A percentile compares a stretch with the other conserved stretches of the same genome.
Conservation (phyloP, 2,329 filamentous ascomycete genomes). For the Thelonectria blattea region DNA sequence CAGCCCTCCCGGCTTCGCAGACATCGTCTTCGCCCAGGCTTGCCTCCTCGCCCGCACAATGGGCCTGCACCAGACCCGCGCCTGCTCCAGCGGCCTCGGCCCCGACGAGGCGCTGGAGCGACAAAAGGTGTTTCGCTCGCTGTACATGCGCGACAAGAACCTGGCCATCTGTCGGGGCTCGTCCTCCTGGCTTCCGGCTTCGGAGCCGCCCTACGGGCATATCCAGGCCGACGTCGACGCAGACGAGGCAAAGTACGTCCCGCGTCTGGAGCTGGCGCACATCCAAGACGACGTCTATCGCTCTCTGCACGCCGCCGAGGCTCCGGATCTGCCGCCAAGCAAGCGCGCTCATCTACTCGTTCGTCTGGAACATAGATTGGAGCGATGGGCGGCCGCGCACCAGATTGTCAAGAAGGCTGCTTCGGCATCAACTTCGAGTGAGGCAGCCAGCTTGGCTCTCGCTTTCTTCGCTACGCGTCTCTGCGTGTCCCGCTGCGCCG, state of each 20-base stretch:
- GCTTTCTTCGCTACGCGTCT: conserved; percentile 35
- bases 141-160: conserved; percentile 37
- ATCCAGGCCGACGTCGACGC: conserved; percentile 7
- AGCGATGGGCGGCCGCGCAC: conserved; percentile 30
- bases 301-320: conserved; percentile 21
- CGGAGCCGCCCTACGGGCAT: background rate
- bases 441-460: conserved; percentile 23
- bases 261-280: conserved; percentile 32
- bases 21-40: conserved; percentile 36
- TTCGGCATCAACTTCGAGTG: conserved; percentile 1
- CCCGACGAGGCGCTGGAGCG: conserved; percentile 28
- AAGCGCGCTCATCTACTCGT: conserved; percentile 20
- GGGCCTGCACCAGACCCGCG: conserved; percentile 34
- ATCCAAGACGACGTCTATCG: conserved; percentile 37
- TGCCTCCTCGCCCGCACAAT: conserved; percentile 36
- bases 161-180: conserved; percentile 32
- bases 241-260: conserved; percentile 13
- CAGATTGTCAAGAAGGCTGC: conserved; percentile 21
- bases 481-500: conserved; percentile 21
- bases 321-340: conserved; percentile 10
- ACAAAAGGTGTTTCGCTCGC: conserved; percentile 33
- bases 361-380: conserved; percentile 29
- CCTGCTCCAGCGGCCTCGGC: conserved; percentile 7
- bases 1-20: conserved; percentile 33
- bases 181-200: conserved; percentile 24